Evolutionary conservation across 129 eudicot genomes (phyloP), one percentile per base, ranked within the genome.

Genomic region (Flaveria ramosissima): DNA sequence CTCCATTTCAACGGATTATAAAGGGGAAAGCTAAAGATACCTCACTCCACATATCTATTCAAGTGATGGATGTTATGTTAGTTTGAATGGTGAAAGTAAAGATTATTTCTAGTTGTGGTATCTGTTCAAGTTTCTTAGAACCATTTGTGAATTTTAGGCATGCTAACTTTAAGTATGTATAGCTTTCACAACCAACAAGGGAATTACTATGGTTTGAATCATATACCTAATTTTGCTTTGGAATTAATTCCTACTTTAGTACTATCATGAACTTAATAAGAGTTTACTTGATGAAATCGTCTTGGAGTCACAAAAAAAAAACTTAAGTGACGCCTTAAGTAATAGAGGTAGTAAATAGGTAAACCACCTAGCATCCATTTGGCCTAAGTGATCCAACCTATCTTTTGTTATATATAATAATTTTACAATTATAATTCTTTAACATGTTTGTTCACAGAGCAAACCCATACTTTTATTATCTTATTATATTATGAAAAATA

Each of bases 231-330:
- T 68, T 57, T 53, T 53, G 23, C 69, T 68, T 77, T 77, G 57
- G 75, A 68, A 77, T 56, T 77, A 60, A 77, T 77, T 77, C 75
- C 69, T 53, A 77, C 75, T 67, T 77, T 77, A 39, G 30, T 56
- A 55, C 23, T 15, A 52, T 17, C 26, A 55, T 48, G 24, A 7
- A 55, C 11, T 19, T 55, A 8, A 17, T 4, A 20, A 56, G 9
- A 19, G 24, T 56, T 56, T 17, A 8, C 27, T 19, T 11, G 20
- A 55, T 19, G 1, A 55, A 55, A 19, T 19, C 2, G 19, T 17
- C 6, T n/a, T 47, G 16, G 61, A 6, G 13, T 55, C 61, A 17
- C 10, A 16, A 17, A 53, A 53, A 36, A 7, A 5, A 7, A 6
- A 14, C n/a, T 16, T 14, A 51, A 51, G 16, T 50, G 56, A 50